A percentile compares a stretch with the other conserved stretches of the same genome.
Conservation (phyloP, 2,329 filamentous ascomycete species). For the Aspergillus arachidicola region DNA sequence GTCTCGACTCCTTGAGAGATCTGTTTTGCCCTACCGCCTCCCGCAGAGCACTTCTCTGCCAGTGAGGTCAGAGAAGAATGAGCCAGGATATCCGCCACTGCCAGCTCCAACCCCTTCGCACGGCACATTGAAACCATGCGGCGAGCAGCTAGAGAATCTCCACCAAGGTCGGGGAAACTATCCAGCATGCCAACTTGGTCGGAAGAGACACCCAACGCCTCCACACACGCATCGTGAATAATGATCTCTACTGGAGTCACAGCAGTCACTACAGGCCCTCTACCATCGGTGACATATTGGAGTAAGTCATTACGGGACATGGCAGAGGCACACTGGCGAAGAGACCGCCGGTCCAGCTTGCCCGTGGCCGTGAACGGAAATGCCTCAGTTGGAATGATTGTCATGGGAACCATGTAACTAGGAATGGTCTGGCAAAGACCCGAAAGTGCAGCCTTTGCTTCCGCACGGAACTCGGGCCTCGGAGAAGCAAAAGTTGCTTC, state of each 20-base stretch:
- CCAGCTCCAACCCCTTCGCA: background rate
- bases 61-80: background rate
- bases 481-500: background rate
- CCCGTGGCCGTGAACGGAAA: slow-evolving; percentile 26
- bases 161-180: background rate
- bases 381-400: slow-evolving; percentile 19
- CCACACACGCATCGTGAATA: too few species aligned
- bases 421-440: slow-evolving; percentile 15
- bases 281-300: too few species aligned
- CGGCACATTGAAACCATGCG: background rate
- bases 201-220: too few species aligned
- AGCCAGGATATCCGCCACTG: background rate
- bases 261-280: too few species aligned
- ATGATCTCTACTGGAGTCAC: too few species aligned
- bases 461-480: background rate
- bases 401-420: slow-evolving; percentile 27
- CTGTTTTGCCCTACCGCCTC: too few species aligned
- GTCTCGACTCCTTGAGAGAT: too few species aligned
- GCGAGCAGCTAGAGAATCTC: background rate
- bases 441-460: background rate
- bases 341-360: slow-evolving; percentile 35
- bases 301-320: too few species aligned
- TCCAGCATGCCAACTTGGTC: too few species aligned
- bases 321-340: too few species aligned
- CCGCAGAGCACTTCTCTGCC: background rate